Base-by-base conservation (phyloP, 192 early-diverging fungal species). In the Allomyces javanicus region DNA sequence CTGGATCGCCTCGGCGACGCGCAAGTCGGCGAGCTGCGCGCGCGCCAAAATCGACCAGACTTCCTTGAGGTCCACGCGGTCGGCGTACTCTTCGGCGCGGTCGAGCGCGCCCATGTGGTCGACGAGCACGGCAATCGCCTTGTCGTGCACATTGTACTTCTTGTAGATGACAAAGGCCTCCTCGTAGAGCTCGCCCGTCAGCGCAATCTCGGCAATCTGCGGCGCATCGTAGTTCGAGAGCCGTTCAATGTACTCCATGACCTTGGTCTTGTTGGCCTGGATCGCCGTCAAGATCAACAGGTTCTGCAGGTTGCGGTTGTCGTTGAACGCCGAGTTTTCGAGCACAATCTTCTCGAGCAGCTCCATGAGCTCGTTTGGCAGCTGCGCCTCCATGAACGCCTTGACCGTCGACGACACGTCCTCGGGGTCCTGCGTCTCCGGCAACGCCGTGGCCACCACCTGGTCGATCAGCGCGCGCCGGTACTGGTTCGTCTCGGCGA, bases 161-260 rank as follows among this genome's bases (percentile, higher is more conserved):
- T 94, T 91, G 81, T 88, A 99, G 70, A 99, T 95, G 50, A 83
- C 77, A 70, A 96, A 97, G 1, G 94, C 96, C 75, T 99, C 96
- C 78, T 99, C 96, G 69, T 79, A 89, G 63, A 99, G 72, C 25
- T 87, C 87, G 69, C 80, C 85, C 66, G 87, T 87, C 72, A 96
- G 85, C 69, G 91, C 93, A 64, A 97, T 90, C 67, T 91, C 87
- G 10, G 96, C 96, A 80, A 99, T 93, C 73, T 99, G 94, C 3
- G 92, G 88, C 1, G 93, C 94, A 72, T 99, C 94, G 74, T 85
- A 97, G 83, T 96, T 97, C 70, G 91, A 85, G 45, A 99, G 81
- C 43, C 92, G 87, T n/a, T 80, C 85, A 66, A 99, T 87, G 68
- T 94, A 99, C 65, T 96, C 93, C 80, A 94, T 96, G 19, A 99